Evolutionary conservation across 2,329 filamentous ascomycete genomes (phyloP).

Genomic region (Cercospora sp.): DNA sequence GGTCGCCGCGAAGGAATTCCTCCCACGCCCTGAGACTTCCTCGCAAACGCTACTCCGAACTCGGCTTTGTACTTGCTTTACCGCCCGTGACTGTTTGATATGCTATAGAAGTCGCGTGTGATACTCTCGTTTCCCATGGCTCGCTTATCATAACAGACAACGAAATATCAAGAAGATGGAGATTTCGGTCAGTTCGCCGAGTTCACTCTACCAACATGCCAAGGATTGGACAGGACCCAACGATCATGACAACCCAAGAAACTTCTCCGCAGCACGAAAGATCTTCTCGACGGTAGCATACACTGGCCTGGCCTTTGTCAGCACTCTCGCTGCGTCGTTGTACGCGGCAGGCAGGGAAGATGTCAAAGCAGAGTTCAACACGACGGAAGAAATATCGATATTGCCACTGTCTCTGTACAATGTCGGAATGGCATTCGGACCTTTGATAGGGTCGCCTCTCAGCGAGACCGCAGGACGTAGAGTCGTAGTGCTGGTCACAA

Average conservation of each 20-base stretch:
- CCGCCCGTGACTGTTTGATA: background rate
- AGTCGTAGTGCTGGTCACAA: conserved; percentile 39
- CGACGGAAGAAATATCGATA: conserved; percentile 37
- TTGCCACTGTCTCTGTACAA: conserved; percentile 42
- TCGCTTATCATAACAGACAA: background rate
- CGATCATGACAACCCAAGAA: conserved; percentile 37
- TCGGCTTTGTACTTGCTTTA: conserved; percentile 6
- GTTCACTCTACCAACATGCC: conserved; percentile 20
- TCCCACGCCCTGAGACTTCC: conserved; percentile 10
- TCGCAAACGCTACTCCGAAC: conserved; percentile 1
- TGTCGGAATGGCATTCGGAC: conserved; percentile 42
- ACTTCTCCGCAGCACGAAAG: conserved; percentile 32
- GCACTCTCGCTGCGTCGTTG: conserved; percentile 36
- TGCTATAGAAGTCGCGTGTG: background rate
- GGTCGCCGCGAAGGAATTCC: conserved; percentile 2
- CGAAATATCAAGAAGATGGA: background rate
- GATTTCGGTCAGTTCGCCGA: background rate
- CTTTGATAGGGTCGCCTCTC: conserved; percentile 41
- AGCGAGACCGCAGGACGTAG: conserved; percentile 43
- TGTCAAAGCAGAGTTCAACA: conserved; percentile 31
- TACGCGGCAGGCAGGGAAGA: conserved; percentile 34
- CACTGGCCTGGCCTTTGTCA: conserved; percentile 36
- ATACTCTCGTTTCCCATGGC: background rate
- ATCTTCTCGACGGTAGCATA: conserved; percentile 32
- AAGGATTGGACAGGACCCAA: conserved; percentile 34